Evolutionary conservation across 768 basidiomycete genomes (phyloP), one percentile per base, ranked within the genome.

Genomic region (Boletus rex-veris): DNA sequence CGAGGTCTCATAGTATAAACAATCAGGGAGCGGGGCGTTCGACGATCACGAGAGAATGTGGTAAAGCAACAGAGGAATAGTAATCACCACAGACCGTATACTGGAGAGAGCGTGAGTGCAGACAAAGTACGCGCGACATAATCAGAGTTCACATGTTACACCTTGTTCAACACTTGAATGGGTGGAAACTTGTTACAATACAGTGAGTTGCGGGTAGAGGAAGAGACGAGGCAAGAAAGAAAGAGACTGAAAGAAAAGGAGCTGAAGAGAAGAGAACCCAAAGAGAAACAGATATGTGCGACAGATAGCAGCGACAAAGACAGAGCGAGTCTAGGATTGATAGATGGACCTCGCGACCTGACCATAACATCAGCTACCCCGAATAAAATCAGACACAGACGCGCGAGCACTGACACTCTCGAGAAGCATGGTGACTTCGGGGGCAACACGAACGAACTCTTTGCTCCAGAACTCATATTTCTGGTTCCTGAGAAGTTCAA

Each of bases 391-490:
- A 49, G 50, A 47, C 24, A 43, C 26, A 35, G 12, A 35, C 14
- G 33, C 64, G 38, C 49, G 8, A 35, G 19, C 15, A 76, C 87
- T 66, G 72, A 92, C 90, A 75, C 84, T 86, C 75, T 91, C 88
- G 64, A 92, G 82, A 61, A 92, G 80, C 72, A 90, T 71, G 37
- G 88, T 86, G 60, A 93, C 91, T 70, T 93, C 91, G 38, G 91
- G 90, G 52, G 87, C 87, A 65, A 90, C 82, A 60, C 84, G 86
- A 62, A 91, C 81, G 65, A 92, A 93, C 57, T 87, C 85, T 68
- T 88, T 90, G 79, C 77, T 87, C 89, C 90, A 92, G 77, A 93
- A 93, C 53, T 90, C 88, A 63, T 92, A 93, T 73, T 87, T 90
- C 52, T 84, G 82, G 71, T 95, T 94, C 58, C 91, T 86, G 48